Conservation (phyloP, 1,284 basidiomycete genomes). For the Phellinidium pouzarii region DNA sequence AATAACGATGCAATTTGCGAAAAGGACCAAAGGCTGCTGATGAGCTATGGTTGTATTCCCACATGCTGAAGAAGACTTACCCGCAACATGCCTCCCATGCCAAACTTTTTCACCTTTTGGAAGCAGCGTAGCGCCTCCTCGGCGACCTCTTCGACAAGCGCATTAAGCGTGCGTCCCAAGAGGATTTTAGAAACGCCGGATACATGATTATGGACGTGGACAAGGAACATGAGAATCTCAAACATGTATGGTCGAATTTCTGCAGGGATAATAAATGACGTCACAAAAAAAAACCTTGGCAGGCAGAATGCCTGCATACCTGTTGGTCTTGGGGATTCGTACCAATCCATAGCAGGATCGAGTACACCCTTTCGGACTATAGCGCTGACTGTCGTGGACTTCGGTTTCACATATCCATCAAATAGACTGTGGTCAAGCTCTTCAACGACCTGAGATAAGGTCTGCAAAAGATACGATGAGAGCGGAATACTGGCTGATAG, state of each 20-base stretch:
- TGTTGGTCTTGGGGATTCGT: constrained; percentile 79
- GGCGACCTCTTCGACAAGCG: constrained; percentile 80
- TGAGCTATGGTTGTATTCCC: neutral
- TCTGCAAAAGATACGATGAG: constrained; percentile 33
- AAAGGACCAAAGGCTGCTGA: no score
- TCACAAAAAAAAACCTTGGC: neutral
- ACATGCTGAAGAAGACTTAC: constrained; percentile 39
- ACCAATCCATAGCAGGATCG: constrained; percentile 83
- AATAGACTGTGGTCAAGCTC: constrained; percentile 87
- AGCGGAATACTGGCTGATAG: constrained; percentile 7
- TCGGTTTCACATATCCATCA: constrained; percentile 79
- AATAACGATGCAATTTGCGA: constrained; percentile 9
- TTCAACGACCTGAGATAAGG: constrained; percentile 70
- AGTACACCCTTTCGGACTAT: constrained; percentile 80
- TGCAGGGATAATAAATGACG: constrained; percentile 28
- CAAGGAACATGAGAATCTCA: constrained; percentile 81
- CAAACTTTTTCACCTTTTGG: constrained; percentile 81
- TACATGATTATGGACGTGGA: constrained; percentile 90
- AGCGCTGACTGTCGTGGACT: constrained; percentile 57
- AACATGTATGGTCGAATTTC: constrained; percentile 96
- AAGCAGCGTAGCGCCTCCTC: constrained; percentile 80
- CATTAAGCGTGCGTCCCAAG: constrained; percentile 75
- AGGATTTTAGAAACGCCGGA: constrained; percentile 72
- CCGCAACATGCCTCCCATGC: constrained; percentile 97
- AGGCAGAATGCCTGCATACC: constrained; percentile 53